Base-by-base conservation (phyloP, 1,284 basidiomycete genomes). In the Puccinia polysora region DNA sequence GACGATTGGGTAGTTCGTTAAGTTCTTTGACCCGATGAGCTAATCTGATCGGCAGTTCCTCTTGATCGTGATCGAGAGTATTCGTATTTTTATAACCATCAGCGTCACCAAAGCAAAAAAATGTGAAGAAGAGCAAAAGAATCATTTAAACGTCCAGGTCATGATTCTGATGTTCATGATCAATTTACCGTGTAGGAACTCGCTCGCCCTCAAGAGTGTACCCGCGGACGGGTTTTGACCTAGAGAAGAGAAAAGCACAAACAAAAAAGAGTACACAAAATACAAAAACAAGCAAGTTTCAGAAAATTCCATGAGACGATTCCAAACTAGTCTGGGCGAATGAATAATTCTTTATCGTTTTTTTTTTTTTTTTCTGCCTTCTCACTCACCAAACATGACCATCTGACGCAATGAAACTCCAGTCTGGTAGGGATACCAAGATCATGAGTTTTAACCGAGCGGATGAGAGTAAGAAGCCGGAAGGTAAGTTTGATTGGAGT, bases 11-110 rank as follows among this genome's bases (percentile, higher is more conserved):
- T 4, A 99, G 84, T 76, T 92, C 88, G 78, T 97, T 92, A 45
- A 99, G 86, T 82, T 99, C 95, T 79, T 95, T 94, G 49, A 96
- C 93, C 40, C 96, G 86, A 80, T 99, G 95, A 0, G 94, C 93
- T 18, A 99, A 85, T 36, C 95, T 87, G 10, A 99, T 90, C 0
- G 95, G 95, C 0, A 98, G 84, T 78, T 95, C 90, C 84, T 92
- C 90, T 88, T 80, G 30, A 30, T 58, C 64, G 47, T 8, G 53
- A 40, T 0, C 2, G 14, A 50, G 18, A 6, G 34, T 32, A 28
- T 4, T 55, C 5, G 5, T 45, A 2, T n/a, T n/a, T n/a, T n/a
- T n/a, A n/a, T n/a, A n/a, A n/a, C 10, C 47, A 74, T 23, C 56
- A 18, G 45, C 0, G 60, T 50, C 40, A 18, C 25, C 40, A 34